Base-by-base conservation (phyloP, 179 eudicot species). In the Gypsophila paniculata region DNA sequence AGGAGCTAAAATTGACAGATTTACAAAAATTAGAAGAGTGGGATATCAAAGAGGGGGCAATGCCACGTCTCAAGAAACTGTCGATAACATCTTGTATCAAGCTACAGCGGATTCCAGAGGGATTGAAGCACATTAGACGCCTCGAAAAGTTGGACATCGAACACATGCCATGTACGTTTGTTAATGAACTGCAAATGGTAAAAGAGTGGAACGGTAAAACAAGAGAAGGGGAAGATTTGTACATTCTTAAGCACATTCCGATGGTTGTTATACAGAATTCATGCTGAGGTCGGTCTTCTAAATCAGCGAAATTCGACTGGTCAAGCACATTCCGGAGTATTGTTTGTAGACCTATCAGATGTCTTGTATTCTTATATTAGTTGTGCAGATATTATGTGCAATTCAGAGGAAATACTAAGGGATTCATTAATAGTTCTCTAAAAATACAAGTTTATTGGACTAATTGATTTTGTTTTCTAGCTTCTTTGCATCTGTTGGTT, bases 201-300 rank as follows among this genome's bases (percentile, higher is more conserved):
- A 44, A 66, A n/a, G 8, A 58, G 63, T 12, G 12, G 38, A 25
- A 7, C 6, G 15, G 8, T 44, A 9, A 36, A 46, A 19, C 17
- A 12, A 26, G 46, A 10, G 74, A 42, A 64, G 83, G 86, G 44
- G 86, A 72, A 61, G 86, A 83, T 48, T 65, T 34, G 62, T 36
- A 77, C 73, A 80, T 72, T 39, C 15, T 83, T 29, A 38, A 72
- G 65, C 78, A 77, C 57, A 70, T 79, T 23, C 68, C 75, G 52
- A 12, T 58, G 2, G 29, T 71, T 18, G 18, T 32, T 29, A 49
- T 76, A n/a, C 68, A 39, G 8, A 61, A 76, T 29, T 21, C 65
- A 39, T 57, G 67, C 52, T 62, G 22, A n/a, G n/a, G n/a, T 19
- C 39, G 55, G 4, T 65, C 15, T 57, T n/a, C 1, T 42, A 7